Evolutionary conservation across 202 grass and related monocot genomes (phyloP), one percentile per base, ranked within the genome.

Genomic region (Schoenoplectus tabernaemontani): DNA sequence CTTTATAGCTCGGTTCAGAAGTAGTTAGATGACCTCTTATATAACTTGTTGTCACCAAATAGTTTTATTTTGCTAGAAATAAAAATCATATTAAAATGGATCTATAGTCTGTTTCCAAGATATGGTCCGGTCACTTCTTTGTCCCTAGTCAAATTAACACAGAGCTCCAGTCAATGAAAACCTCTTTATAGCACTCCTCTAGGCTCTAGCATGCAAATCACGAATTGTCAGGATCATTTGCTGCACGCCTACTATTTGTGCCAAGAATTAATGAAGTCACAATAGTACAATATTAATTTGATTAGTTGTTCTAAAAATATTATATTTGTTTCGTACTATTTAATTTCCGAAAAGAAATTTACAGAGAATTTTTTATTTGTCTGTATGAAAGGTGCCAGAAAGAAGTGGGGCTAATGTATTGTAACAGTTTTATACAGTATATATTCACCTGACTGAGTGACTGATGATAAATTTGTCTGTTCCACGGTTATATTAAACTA

Each of bases 81-180:
- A n/a, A n/a, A 61, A 15, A n/a, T 64, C 34, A 38, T 65, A 65
- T 65, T 65, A 65, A 65, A 38, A 65, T 19, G 34, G 16, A 3
- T 38, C 33, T 46, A 69, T 16, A 47, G 5, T 44, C 22, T 46
- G 47, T 72, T 72, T 72, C 43, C 43, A 30, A 50, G 67, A 71
- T 30, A 72, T 72, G 43, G 68, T 72, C 68, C 43, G 11, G 68
- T 72, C 68, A 72, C 68, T 72, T 72, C 68, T 72, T 30, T 72
- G 68, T 72, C 68, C 68, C 68, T 50, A 50, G 68, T 72, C 68
- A 72, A 48, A 72, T 30, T 17, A 32, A 48, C 68, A 72, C 5
- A 72, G 13, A 30, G 68, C 43, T 71, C 11, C 43, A 4, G 68
- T 72, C 68, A 72, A 72, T 32, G 43, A 28, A 30, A 72, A 72